Base-by-base conservation (phyloP, 2,329 filamentous ascomycete genomes). In the Colletotrichum phormii region DNA sequence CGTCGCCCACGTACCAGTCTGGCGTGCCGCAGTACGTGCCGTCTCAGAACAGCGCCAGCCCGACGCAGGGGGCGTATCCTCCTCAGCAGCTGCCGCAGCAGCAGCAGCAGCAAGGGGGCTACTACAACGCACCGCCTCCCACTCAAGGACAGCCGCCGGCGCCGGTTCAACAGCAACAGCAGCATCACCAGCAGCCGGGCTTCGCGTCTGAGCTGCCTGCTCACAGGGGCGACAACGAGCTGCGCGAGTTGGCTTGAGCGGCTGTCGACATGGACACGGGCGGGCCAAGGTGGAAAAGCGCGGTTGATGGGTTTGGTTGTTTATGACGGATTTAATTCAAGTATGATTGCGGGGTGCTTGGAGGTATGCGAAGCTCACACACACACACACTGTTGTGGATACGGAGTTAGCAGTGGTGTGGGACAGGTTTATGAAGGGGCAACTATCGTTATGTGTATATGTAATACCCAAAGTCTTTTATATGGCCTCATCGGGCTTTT, bases 171-270 rank as follows among this genome's bases (percentile, higher is more conserved):
- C 69, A 71, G 51, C 60, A 58, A 22, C 64, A 67, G 37, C 67
- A 71, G 4, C 58, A 57, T 55, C 24, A 73, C 22, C 54, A 54
- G n/a, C 72, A 73, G 33, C 55, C 67, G 6, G 54, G 74, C 57
- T 42, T 35, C 67, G 37, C 75, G 42, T 75, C 77, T 1, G 81
- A 82, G 76, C 74, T 83, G 78, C 75, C 80, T 26, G 74, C 77
- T 22, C 69, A 77, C 54, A 78, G 77, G 53, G 74, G 77, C 4
- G 77, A 82, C 68, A 73, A 78, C 18, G 77, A 82, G 75, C 71
- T 81, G 60, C 78, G 78, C 64, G 81, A 83, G 72, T 68, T 83
- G 71, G 77, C 78, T 5, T 81, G 8, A 49, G 4, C 18, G 42
- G 42, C 42, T 49, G 42, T 2, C 18, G 18, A 18, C n/a, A 8